Evolutionary conservation across 1,284 basidiomycete genomes (phyloP), one percentile per base, ranked within the genome.

Genomic region (Ceratobasidium sp.): DNA sequence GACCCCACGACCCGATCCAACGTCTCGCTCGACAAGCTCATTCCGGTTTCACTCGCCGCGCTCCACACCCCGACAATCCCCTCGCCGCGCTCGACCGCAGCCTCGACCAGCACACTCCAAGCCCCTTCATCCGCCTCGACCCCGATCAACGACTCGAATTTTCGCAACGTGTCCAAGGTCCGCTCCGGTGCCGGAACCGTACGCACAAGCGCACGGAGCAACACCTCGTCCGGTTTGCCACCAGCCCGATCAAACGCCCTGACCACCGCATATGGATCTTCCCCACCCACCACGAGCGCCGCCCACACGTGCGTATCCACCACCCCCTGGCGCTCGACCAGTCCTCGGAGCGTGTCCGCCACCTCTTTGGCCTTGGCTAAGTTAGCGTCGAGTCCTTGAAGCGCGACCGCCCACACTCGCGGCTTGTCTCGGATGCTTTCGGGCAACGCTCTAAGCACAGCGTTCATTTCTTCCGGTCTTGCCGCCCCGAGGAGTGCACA

Each of bases 391-490:
- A 67, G 27, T 2, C 29, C 52, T 6, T 32, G 34, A 34, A 67
- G 52, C 13, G 50, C 64, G 2, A 42, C 29, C 17, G 52, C 17
- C 64, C 64, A 67, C 8, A 67, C 52, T 3, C 31, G n/a, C 13
- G 40, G 34, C 20, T 55, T 40, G 3, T 53, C 34, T 27, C 40
- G 27, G 12, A 45, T 52, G 13, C 8, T 27, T 10, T 54, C 52
- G 17, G 64, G 64, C 31, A 67, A 43, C 8, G 31, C 64, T 20
- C 55, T 67, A 25, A 67, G n/a, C 50, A 67, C 64, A 15, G 50
- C 50, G 5, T 17, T 40, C 10, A 67, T 31, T 25, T 67, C 64
- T 17, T 54, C 50, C 7, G 64, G 64, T 10, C 64, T 40, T 32
- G 55, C 17, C 6, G 25, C 52, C 8, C 50, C 52, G 6, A 67